Evolutionary conservation across 352 stramenopile species (phyloP).

Genomic region (Pythium chondricola): DNA sequence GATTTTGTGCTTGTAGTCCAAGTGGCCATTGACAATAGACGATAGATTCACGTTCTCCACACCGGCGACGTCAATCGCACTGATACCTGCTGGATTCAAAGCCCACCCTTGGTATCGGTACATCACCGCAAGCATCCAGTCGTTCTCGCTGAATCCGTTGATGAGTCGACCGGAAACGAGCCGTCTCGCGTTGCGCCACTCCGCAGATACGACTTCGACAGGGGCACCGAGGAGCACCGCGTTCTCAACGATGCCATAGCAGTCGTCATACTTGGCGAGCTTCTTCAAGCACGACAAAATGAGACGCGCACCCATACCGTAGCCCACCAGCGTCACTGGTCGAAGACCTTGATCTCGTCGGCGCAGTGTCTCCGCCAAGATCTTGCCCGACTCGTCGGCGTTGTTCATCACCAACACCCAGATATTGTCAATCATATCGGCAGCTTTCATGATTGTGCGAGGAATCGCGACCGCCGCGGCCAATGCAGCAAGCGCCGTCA

Average conservation of each 20-base stretch:
- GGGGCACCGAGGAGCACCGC: constrained; percentile 83
- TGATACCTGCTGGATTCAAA: constrained; percentile 71
- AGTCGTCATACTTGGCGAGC: constrained; percentile 58
- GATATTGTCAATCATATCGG: constrained; percentile 80
- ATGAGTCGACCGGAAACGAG: constrained; percentile 84
- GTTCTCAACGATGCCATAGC: constrained; percentile 83
- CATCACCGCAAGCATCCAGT: constrained; percentile 90
- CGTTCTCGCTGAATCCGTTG: constrained; percentile 87
- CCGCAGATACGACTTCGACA: constrained; percentile 39
- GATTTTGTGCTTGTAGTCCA: constrained; percentile 89
- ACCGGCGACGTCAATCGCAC: constrained; percentile 48
- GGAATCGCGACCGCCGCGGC: constrained; percentile 74
- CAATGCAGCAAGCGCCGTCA: constrained; percentile 66
- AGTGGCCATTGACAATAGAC: constrained; percentile 68
- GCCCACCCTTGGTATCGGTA: constrained; percentile 85
- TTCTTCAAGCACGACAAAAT: constrained; percentile 89
- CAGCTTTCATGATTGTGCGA: constrained; percentile 53
- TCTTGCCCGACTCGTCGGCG: constrained; percentile 61
- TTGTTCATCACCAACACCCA: constrained; percentile 81
- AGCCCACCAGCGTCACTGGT: constrained; percentile 86
- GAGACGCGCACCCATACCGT: constrained; percentile 84
- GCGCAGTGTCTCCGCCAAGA: constrained; percentile 63
- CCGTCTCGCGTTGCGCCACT: constrained; percentile 63
- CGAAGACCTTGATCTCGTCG: constrained; percentile 67
- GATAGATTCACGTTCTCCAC: constrained; percentile 85